Evolutionary conservation across 1,284 basidiomycete genomes (phyloP), one percentile per base, ranked within the genome.

Genomic region (Tilletia caries): DNA sequence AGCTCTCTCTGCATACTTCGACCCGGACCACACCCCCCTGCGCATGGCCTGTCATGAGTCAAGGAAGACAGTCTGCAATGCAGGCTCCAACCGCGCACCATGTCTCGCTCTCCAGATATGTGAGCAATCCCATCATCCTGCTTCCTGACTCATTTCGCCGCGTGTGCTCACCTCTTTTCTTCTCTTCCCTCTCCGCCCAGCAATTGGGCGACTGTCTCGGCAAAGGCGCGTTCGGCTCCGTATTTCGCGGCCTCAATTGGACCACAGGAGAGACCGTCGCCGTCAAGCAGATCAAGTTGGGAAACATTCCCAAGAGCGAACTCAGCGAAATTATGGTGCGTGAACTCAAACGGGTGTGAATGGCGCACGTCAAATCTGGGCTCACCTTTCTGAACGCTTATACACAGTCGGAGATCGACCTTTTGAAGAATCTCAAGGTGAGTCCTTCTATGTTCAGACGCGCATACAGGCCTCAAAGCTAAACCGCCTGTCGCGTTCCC

Each of bases 261-360:
- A 91, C 91, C 44, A 96, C 93, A 29, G 95, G 95, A 15, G 81
- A 82, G 68, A 82, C 80, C 32, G 79, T 81, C 44, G 80, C 82
- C n/a, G 76, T 82, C 65, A 82, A 82, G 54, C 75, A 85, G 77
- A 84, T 85, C 62, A 80, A 93, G 79, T 86, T 98, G 71, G 90
- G 89, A 82, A 93, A 93, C 83, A 95, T 98, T 70, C 92, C 95
- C 1, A 92, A 92, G 82, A 89, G 90, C 64, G 92, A 96, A 82
- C 88, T 98, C 66, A 91, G 92, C 25, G 94, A 98, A 84, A 97
- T 98, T 82, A 98, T 98, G 95, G 93, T 92, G 79, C 76, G 89
- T 34, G 23, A 13, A 6, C 41, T 18, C n/a, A 54, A 27, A 41
- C 8, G 15, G 37, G 37, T 41, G 37, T 41, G n/a, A n/a, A n/a